Conservation (phyloP, 805 yeast species). For the Barnettozyma pratensis region DNA sequence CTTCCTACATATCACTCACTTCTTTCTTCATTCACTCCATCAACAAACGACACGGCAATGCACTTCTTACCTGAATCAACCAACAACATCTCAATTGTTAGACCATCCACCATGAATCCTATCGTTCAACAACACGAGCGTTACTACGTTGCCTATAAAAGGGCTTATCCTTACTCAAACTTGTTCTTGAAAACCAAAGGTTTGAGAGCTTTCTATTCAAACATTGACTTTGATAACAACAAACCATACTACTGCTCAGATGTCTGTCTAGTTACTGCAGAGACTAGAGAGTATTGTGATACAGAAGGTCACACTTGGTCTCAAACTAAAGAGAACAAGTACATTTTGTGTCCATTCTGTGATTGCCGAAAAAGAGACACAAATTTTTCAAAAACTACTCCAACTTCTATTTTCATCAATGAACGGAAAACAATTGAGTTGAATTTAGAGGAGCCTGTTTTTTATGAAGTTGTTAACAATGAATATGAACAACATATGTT, state of each 20-base stretch:
- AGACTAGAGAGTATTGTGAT: background rate
- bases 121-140: background rate
- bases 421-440: background rate
- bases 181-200: background rate
- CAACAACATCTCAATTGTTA: no score
- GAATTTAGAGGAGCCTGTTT: background rate
- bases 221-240: background rate
- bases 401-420: background rate
- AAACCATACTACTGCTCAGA: background rate
- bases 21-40: no score
- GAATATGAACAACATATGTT: background rate
- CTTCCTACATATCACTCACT: no score
- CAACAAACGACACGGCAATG: no score
- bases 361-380: background rate
- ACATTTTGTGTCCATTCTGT: background rate
- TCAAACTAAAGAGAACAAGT: background rate
- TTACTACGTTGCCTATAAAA: background rate
- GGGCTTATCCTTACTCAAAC: background rate
- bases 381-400: background rate
- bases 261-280: background rate
- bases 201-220: background rate
- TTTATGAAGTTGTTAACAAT: background rate
- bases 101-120: no score
- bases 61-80: no score
- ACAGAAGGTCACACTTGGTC: background rate